Base-by-base conservation (phyloP, 2,329 filamentous ascomycete species). In the Aphanoascus verrucosus region DNA sequence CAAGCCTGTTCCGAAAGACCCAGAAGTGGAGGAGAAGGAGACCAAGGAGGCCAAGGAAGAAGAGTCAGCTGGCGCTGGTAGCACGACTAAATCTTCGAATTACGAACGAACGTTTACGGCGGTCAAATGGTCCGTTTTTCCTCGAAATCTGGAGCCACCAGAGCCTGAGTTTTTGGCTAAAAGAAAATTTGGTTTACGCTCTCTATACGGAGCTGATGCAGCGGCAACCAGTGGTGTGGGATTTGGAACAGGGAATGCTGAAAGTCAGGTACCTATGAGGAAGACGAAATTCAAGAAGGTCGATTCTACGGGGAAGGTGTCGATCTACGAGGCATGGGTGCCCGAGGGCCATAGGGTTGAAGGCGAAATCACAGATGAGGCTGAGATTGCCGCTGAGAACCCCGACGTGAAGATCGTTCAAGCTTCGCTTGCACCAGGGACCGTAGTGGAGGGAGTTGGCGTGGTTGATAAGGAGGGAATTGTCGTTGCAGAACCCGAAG, bases 241-340 rank as follows among this genome's bases (percentile, higher is more conserved):
- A 32, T 58, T 53, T 17, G 57, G 57, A 17, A 44, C 57, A 7
- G 62, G 62, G 1, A 56, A 17, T n/a, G 32, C 49, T 17, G 42
- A 19, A 15, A 41, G 37, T 76, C 73, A 63, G 72, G 78, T 49
- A 67, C 77, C 81, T 3, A 86, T 93, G 62, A 84, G 86, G 6
- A 85, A 85, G 63, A 88, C 86, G 0, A 93, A 85, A 19, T 86
- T 96, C 51, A 82, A 86, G 61, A 83, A 85, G 59, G 74, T 84
- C 9, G 88, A 94, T 64, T 83, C 84, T 0, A 77, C 76, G 20
- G 90, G 90, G 20, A 91, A 91, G 61, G 78, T 87, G 8, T 88
- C 86, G 56, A 83, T 91, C 1, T 88, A 93, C 67, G 88, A 94
- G 62, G 82, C 93, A 6, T 85, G 88, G 17, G 78, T 94, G 3